These are phyloP conservation scores for Fusarium xylarioides DNA, from an alignment of 2,329 filamentous ascomycete genomes.

Conservation along the genomic window DNA sequence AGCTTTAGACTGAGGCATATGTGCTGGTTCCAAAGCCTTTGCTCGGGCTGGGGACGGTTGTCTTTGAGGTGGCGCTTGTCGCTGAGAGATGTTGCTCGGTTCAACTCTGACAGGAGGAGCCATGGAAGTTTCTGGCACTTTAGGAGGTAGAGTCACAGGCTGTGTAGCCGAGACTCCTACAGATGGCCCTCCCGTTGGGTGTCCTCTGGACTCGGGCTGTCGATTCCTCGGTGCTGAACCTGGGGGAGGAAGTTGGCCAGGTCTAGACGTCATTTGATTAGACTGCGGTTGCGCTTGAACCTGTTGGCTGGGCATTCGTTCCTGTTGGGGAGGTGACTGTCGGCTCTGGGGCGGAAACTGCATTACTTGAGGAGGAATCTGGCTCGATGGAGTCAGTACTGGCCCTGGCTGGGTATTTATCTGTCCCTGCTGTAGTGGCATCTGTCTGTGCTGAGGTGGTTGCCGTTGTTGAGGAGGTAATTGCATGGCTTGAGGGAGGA, in stretches of 20 bases:
- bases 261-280: background rate
- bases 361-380: background rate
- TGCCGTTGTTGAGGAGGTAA: background rate
- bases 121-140: background rate
- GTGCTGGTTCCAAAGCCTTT: background rate
- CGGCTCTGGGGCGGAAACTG: background rate
- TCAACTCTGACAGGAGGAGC: background rate
- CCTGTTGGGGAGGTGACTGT: background rate
- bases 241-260: background rate
- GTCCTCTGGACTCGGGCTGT: background rate
- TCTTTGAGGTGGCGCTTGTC: background rate
- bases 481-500: background rate
- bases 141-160: background rate
- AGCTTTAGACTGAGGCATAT: background rate
- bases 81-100: background rate
- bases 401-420: background rate
- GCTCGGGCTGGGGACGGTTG: background rate
- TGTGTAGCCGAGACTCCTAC: background rate
- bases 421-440: background rate
- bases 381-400: background rate
- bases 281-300: background rate
- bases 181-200: background rate
- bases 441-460: background rate
- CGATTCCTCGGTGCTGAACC: background rate
- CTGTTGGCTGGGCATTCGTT: background rate